These are phyloP conservation scores for Aspergillus sp. DNA, from an alignment of 2,329 filamentous ascomycete genomes.

Conservation along the genomic window DNA sequence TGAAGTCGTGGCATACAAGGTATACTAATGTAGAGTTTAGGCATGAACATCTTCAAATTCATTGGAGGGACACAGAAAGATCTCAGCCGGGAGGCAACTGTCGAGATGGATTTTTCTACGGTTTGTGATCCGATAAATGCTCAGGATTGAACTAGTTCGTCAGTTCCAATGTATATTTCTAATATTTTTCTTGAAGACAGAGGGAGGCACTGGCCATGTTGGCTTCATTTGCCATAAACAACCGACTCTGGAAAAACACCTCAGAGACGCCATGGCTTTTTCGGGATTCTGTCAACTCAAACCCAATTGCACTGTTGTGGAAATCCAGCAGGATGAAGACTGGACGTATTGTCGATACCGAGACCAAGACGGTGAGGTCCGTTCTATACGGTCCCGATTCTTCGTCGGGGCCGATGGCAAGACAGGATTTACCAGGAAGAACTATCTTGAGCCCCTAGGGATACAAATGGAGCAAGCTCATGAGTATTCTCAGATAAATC, in stretches of 20 bases:
- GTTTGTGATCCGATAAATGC: not conserved
- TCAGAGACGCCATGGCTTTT: conserved; percentile 17
- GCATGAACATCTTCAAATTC: conserved; percentile 26
- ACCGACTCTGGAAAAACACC: conserved; percentile 27
- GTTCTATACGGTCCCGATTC: conserved; percentile 26
- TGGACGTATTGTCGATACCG: conserved; percentile 20
- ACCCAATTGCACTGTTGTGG: conserved; percentile 18
- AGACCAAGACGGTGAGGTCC: conserved; percentile 17
- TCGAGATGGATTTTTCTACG: conserved; percentile 26
- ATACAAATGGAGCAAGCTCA: conserved; percentile 36
- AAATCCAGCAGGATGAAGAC: conserved; percentile 15
- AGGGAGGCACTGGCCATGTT: conserved; percentile 32
- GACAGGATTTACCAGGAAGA: conserved; percentile 47
- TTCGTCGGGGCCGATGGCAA: conserved; percentile 52
- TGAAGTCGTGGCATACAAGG: not conserved
- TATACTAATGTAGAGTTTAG: conserved; percentile 4
- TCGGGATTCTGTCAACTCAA: conserved; percentile 17
- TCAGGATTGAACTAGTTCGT: not conserved
- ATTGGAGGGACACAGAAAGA: conserved; percentile 22
- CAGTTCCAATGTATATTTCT: not conserved
- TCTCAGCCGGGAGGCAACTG: conserved; percentile 23
- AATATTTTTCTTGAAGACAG: conserved; percentile 15
- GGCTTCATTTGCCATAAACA: conserved; percentile 33
- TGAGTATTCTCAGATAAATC: conserved; percentile 10
- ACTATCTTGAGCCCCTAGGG: conserved; percentile 46